These are phyloP conservation scores for Immersiella caudata DNA, from an alignment of 495 filamentous ascomycete genomes.

Conservation along the genomic window DNA sequence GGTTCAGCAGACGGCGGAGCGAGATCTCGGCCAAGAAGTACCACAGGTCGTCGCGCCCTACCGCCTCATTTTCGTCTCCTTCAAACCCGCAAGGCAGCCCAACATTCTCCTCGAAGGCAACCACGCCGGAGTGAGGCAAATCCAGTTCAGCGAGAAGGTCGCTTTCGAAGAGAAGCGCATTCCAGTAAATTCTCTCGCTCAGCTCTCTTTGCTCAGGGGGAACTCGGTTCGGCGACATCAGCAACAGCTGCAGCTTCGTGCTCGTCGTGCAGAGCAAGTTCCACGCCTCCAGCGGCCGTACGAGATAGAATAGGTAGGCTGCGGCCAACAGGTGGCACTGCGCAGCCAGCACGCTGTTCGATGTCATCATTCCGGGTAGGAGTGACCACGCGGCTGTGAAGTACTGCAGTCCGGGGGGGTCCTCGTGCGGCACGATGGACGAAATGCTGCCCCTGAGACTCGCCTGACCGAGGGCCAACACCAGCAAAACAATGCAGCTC, in stretches of 20 bases:
- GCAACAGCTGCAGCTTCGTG: constrained; percentile 76
- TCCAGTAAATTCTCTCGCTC: constrained; percentile 80
- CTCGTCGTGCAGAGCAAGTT: constrained; percentile 75
- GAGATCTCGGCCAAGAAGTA: constrained; percentile 84
- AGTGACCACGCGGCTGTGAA: constrained; percentile 80
- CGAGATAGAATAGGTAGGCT: constrained; percentile 81
- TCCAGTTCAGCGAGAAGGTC: constrained; percentile 80
- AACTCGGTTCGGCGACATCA: constrained; percentile 69
- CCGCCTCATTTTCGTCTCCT: constrained; percentile 63
- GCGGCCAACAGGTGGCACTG: constrained; percentile 80
- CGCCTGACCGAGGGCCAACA: constrained; percentile 75
- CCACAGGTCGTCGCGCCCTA: constrained; percentile 77
- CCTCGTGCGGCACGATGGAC: constrained; percentile 65
- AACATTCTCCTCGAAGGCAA: constrained; percentile 78
- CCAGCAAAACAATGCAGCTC: constrained; percentile 80
- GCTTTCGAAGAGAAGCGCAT: constrained; percentile 77
- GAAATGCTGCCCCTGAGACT: constrained; percentile 73
- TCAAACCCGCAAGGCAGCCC: constrained; percentile 77
- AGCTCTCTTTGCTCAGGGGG: constrained; percentile 70
- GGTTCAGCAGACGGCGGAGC: constrained; percentile 72
- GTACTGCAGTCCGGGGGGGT: constrained; percentile 76
- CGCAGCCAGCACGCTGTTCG: constrained; percentile 71
- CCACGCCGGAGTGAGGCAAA: constrained; percentile 78
- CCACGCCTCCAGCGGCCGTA: constrained; percentile 81
- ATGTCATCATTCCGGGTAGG: constrained; percentile 75